Percentiles rank a stretch among this genome's conserved stretches.
Evolutionary conservation across 2,329 filamentous ascomycete genomes (phyloP).

Genomic region (Neoarthrinium moseri): DNA sequence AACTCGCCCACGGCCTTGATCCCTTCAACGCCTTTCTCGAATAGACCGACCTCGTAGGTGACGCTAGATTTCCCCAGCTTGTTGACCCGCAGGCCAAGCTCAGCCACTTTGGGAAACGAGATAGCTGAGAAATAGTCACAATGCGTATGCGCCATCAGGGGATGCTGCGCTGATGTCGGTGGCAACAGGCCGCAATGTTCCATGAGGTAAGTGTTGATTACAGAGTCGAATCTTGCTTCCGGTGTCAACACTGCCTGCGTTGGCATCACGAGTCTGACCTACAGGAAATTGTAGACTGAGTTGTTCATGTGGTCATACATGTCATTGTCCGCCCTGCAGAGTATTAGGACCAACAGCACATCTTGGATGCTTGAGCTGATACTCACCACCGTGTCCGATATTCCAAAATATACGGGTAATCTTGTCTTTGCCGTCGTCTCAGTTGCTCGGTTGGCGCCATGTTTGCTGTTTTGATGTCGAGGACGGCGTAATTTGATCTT

Average conservation of each 20-base stretch:
- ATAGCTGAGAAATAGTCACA: constrained; percentile 83
- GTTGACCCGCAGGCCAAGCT: constrained; percentile 78
- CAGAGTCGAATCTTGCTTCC: constrained; percentile 70
- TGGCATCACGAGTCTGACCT: constrained; percentile 22
- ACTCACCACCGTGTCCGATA: constrained; percentile 83
- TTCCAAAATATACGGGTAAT: constrained; percentile 78
- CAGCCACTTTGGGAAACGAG: constrained; percentile 77
- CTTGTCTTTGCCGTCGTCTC: constrained; percentile 63
- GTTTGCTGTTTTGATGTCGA: neutral
- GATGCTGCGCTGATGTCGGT: constrained; percentile 68
- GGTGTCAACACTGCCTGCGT: constrained; percentile 3
- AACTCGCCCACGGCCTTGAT: constrained; percentile 86
- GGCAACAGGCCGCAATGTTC: constrained; percentile 73
- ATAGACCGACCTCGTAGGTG: constrained; percentile 85
- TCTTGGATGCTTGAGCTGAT: constrained; percentile 12
- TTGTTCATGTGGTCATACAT: constrained; percentile 97
- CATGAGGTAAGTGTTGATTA: constrained; percentile 87
- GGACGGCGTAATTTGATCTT: neutral
- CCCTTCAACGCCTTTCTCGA: constrained; percentile 68
- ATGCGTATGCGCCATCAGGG: constrained; percentile 80
- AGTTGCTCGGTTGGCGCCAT: constrained; percentile 38
- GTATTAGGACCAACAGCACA: constrained; percentile 8
- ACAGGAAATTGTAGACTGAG: constrained; percentile 79
- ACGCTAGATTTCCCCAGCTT: constrained; percentile 85
- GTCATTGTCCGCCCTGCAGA: constrained; percentile 79